phyloP scores from a whole-genome alignment of 768 basidiomycete species.

The Cyathus striatus region DNA sequence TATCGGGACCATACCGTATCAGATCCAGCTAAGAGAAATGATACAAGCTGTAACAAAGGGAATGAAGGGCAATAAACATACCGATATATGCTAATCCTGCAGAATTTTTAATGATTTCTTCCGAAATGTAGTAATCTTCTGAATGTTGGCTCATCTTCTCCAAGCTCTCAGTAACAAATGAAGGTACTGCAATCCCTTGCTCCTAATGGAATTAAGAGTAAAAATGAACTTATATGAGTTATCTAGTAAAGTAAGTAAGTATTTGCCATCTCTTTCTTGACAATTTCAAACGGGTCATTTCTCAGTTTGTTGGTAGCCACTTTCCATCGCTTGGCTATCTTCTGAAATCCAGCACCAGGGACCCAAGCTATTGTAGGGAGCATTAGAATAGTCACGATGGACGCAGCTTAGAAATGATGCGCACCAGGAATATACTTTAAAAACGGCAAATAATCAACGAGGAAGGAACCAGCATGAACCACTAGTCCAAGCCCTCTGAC shows the following conservation, averaged over 20 bases:
- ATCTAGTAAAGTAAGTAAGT: background rate
- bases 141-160: conserved; percentile 12
- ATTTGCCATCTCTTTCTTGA: conserved; percentile 10
- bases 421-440: conserved; percentile 24
- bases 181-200: conserved; percentile 17
- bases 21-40: conserved; percentile 31
- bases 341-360: conserved; percentile 30
- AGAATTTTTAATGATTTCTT: conserved; percentile 32
- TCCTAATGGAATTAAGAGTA: conserved; percentile 5
- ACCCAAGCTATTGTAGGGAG: conserved; percentile 35
- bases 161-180: conserved; percentile 20
- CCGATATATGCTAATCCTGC: conserved; percentile 37
- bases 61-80: too few species aligned
- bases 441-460: conserved; percentile 32
- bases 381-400: too few species aligned
- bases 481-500: conserved; percentile 16
- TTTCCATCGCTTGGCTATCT: conserved; percentile 19
- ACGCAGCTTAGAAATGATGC: too few species aligned
- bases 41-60: too few species aligned
- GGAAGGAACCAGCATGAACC: conserved; percentile 29
- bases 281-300: conserved; percentile 20
- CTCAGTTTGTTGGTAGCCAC: conserved; percentile 12
- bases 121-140: conserved; percentile 10
- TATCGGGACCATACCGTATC: conserved; percentile 16
- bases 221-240: too few species aligned